Evolutionary conservation across 805 yeast genomes (phyloP).

Genomic region (Vanderwaltozyma verrucispora): DNA sequence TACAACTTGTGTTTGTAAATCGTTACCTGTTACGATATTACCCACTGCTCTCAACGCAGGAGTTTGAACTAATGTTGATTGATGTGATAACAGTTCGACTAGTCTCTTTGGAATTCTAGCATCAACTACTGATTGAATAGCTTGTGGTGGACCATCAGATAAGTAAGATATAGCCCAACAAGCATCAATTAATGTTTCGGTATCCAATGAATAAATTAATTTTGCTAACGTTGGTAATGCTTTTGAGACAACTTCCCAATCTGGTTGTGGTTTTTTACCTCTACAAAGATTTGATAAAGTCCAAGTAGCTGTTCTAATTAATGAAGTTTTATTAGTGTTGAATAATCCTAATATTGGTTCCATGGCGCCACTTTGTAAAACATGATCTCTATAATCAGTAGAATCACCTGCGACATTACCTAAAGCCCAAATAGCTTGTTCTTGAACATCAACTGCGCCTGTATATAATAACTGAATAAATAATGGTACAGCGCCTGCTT

Average conservation of each 20-base stretch:
- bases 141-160: constrained; percentile 85
- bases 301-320: constrained; percentile 97
- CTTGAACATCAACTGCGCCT: constrained; percentile 82
- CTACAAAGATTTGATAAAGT: constrained; percentile 93
- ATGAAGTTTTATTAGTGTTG: constrained; percentile 72
- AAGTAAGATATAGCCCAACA: constrained; percentile 97
- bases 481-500: constrained; percentile 86
- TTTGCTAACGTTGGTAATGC: constrained; percentile 90
- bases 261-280: constrained; percentile 94
- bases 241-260: constrained; percentile 77
- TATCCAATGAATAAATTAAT: constrained; percentile 80
- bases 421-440: constrained; percentile 98
- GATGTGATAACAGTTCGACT: constrained; percentile 81
- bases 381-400: constrained; percentile 79
- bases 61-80: constrained; percentile 80
- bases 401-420: constrained; percentile 99
- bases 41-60: constrained; percentile 98
- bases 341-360: constrained; percentile 74
- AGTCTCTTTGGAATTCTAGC: constrained; percentile 90
- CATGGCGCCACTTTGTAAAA: constrained; percentile 77
- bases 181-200: constrained; percentile 91
- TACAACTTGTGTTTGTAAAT: constrained; percentile 88
- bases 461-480: constrained; percentile 78
- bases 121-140: constrained; percentile 94
- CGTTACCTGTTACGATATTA: constrained; percentile 96